Base-by-base conservation (phyloP, 306 rosid genomes). In the Cicer cuneatum region DNA sequence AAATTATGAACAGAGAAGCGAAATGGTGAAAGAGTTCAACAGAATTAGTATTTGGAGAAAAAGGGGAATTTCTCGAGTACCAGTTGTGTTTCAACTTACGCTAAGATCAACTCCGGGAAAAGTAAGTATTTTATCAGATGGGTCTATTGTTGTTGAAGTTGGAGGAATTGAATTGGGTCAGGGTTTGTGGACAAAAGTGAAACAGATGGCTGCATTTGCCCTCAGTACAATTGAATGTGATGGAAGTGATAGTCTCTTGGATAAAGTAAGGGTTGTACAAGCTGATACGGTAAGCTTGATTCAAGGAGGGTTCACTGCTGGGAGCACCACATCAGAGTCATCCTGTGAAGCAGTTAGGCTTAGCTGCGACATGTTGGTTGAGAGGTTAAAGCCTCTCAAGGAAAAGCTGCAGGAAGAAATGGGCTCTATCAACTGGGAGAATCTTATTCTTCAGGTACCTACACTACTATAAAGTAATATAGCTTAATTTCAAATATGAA, bases 161-260 rank as follows among this genome's bases (percentile, higher is more conserved):
- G 97, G 97, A 67, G 98, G 97, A 13, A 88, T 88, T n/a, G 97
- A 94, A 80, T 29, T 94, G 16, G 98, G 98, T 38, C 98, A 94
- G 81, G 98, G 98, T 87, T 91, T 94, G 5, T 94, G 98, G 98
- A 94, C 97, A 45, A 94, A 94, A 90, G 98, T 83, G 10, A 91
- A 89, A 78, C 97, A 94, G 83, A 87, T 85, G 94, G 85, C 89
- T 61, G 96, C 97, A 56, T 94, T 76, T 83, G 85, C 85, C 66
- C 97, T 94, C 24, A 59, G 85, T 53, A 76, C 80, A 68, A 78
- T 94, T 73, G 81, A 82, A 54, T 88, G 96, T 68, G 81, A 83
- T 58, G 86, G 78, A 81, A 81, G 48, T 14, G 71, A 42, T 8
- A 77, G 74, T 46, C 81, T 93, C 65, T 69, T 86, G 73, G 87